Conservation (phyloP, 2,329 filamentous ascomycete species). For the Curvularia hawaiiensis region DNA sequence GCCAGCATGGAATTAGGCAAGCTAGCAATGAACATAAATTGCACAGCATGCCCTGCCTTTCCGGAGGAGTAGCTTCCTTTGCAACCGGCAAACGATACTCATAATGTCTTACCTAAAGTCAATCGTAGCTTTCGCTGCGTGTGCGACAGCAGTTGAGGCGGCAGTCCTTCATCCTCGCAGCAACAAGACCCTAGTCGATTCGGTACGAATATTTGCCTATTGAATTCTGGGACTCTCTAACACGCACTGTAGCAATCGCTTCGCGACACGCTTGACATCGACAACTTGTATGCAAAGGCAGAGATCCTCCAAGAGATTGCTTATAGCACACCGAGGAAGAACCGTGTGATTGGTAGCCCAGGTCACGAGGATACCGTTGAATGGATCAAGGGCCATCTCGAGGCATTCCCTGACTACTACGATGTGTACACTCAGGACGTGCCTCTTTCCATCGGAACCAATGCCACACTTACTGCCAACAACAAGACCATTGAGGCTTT, state of each 20-base stretch:
- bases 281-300: constrained; percentile 37
- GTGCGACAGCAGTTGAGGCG: constrained; percentile 26
- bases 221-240: neutral
- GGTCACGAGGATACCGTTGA: constrained; percentile 49
- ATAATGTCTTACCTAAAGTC: constrained; percentile 29
- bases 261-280: constrained; percentile 30
- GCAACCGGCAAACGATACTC: neutral
- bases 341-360: constrained; percentile 48
- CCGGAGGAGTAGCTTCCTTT: constrained; percentile 3
- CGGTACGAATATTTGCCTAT: constrained; percentile 17
- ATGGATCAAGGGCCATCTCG: constrained; percentile 42
- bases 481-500: constrained; percentile 35
- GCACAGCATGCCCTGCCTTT: constrained; percentile 3
- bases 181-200: constrained; percentile 34
- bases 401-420: constrained; percentile 45
- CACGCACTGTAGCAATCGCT: constrained; percentile 25
- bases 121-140: constrained; percentile 29
- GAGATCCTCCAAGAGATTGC: constrained; percentile 46
- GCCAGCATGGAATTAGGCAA: constrained; percentile 2
- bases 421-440: constrained; percentile 41
- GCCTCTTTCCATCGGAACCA: constrained; percentile 28
- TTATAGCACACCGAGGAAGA: constrained; percentile 47
- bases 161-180: constrained; percentile 30
- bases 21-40: constrained; percentile 21
- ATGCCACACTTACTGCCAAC: constrained; percentile 38